These are phyloP conservation scores for Kwoniella mangroviensis DNA, from an alignment of 768 basidiomycete genomes.

Conservation along the genomic window DNA sequence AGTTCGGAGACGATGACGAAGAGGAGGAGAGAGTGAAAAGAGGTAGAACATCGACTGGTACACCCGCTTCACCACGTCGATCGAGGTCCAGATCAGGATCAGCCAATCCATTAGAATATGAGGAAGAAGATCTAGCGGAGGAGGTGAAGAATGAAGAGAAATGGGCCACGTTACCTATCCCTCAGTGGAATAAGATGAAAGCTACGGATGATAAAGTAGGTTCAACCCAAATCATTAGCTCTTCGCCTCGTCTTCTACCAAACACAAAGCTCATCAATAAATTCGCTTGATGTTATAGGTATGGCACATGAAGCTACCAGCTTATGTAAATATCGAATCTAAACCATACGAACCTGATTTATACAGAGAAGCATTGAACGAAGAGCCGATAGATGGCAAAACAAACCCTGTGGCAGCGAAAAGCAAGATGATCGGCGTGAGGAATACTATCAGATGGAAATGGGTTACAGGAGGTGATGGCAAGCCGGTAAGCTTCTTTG, in stretches of 20 bases:
- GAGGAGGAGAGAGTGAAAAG: conserved; percentile 28
- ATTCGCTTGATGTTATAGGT: conserved; percentile 64
- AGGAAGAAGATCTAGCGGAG: conserved; percentile 49
- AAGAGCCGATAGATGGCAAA: conserved; percentile 66
- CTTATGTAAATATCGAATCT: conserved; percentile 85
- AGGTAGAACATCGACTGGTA: conserved; percentile 22
- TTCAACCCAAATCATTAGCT: no score
- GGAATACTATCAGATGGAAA: conserved; percentile 94
- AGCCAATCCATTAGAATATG: conserved; percentile 57
- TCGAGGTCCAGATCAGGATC: conserved; percentile 23
- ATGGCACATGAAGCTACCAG: conserved; percentile 93
- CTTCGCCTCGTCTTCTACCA: no score
- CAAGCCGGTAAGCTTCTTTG: conserved; percentile 68
- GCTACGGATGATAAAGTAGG: conserved; percentile 81
- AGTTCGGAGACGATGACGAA: conserved; percentile 47
- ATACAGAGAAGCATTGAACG: conserved; percentile 80
- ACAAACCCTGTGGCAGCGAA: conserved; percentile 62
- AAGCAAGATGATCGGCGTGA: conserved; percentile 81
- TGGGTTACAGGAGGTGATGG: conserved; percentile 81
- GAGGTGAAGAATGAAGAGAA: conserved; percentile 35
- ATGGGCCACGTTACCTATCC: conserved; percentile 69
- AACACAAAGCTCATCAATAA: no score
- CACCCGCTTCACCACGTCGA: conserved; percentile 17
- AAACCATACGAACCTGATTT: conserved; percentile 68
- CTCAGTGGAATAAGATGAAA: conserved; percentile 81